Base-by-base conservation (phyloP, 164 flowering plant species). In the Nymphaea thermarum region DNA sequence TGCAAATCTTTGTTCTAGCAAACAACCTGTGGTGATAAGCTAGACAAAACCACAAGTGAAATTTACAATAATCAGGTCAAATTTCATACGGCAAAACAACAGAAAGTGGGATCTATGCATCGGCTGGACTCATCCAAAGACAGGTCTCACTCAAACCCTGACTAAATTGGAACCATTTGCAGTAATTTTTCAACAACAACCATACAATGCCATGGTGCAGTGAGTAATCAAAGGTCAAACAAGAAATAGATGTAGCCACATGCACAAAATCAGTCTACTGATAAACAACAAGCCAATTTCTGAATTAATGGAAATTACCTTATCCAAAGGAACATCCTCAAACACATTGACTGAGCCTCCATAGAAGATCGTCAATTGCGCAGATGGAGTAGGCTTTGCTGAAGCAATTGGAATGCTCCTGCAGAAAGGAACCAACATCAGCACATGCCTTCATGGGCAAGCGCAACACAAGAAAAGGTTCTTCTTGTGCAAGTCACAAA, bases 341-440 rank as follows among this genome's bases (percentile, higher is more conserved):
- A 71, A 92, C 61, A 89, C 94, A 69, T 79, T 81, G 72, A 92
- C 98, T 3, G 81, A 62, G 15, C 98, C 98, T 2, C 73, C 87
- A 77, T 88, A 92, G 72, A 92, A 92, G 75, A 92, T 84, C 64
- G 96, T 92, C 76, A 92, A 65, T 65, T 85, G 96, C 17, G 86
- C 75, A 66, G 85, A 77, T 68, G 84, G 75, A 14, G 80, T 51
- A 42, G 77, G 42, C 77, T 83, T 89, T 43, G 18, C 42, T 41
- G 42, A 17, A 10, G 18, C 11, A 6, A 10, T 3, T 12, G 69
- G 61, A 66, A 66, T 73, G 72, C 75, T 81, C 80, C 91, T 86
- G 53, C 66, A 78, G 4, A 43, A 3, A 64, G 5, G 25, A 65
- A 16, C 55, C 61, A 4, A 62, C 44, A 6, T 18, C 3, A 6